Conservation (phyloP, 2,329 filamentous ascomycete species). For the Decorospora gaudefroyi region DNA sequence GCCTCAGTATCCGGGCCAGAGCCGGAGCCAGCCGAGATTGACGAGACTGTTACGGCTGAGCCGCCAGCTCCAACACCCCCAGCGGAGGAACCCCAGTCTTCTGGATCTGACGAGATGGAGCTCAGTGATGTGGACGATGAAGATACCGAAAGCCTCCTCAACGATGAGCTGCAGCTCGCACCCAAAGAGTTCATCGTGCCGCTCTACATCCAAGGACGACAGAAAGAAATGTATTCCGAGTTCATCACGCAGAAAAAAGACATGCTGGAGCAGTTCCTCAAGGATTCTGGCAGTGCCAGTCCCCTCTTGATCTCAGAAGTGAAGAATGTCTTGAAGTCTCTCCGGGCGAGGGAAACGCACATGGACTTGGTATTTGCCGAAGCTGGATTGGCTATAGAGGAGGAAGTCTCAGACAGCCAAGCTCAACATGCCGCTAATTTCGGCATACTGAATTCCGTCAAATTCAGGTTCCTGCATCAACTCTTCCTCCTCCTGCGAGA, state of each 20-base stretch:
- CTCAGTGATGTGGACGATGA: slow-evolving; percentile 28
- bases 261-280: slow-evolving; percentile 24
- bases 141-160: slow-evolving; percentile 26
- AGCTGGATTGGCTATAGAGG: slow-evolving; percentile 16
- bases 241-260: slow-evolving; percentile 26
- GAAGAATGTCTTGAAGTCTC: slow-evolving; percentile 24
- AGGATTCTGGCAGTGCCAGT: slow-evolving; percentile 15
- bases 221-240: slow-evolving; percentile 31
- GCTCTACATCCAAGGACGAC: slow-evolving; percentile 39
- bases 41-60: slow-evolving; percentile 3
- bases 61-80: slow-evolving; percentile 1
- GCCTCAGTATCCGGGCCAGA: background rate
- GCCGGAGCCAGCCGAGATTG: slow-evolving; percentile 9
- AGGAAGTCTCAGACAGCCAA: slow-evolving; percentile 20
- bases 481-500: slow-evolving; percentile 32
- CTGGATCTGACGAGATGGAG: slow-evolving; percentile 21
- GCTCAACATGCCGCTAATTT: slow-evolving; percentile 31
- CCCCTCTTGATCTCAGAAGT: slow-evolving; percentile 23
- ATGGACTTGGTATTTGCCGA: slow-evolving; percentile 39
- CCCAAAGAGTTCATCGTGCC: slow-evolving; percentile 42
- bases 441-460: slow-evolving; percentile 38
- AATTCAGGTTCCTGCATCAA: slow-evolving; percentile 39
- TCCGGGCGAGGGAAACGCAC: slow-evolving; percentile 40
- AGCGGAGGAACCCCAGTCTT: background rate
- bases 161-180: slow-evolving; percentile 38